These are phyloP conservation scores for Epichloe scottii DNA, from an alignment of 2,329 filamentous ascomycete species.

Conservation along the genomic window DNA sequence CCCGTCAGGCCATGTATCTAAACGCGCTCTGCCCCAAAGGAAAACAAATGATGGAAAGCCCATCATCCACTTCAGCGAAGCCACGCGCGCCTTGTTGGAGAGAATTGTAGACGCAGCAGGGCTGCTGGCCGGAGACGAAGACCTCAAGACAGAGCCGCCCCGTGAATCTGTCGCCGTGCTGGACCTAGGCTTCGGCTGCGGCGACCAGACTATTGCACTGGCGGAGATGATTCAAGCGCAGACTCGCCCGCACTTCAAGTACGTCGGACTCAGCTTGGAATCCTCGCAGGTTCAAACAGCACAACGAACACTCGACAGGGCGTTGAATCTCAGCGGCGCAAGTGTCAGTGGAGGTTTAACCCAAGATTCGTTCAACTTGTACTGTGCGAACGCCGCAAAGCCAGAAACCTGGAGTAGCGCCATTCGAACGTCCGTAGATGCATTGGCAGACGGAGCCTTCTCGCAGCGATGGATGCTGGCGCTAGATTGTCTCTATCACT, in stretches of 20 bases:
- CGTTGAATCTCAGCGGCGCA: slow-evolving; percentile 10
- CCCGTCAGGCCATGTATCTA: not conserved
- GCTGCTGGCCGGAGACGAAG: slow-evolving; percentile 16
- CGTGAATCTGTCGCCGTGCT: slow-evolving; percentile 24
- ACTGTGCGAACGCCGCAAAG: slow-evolving; percentile 35
- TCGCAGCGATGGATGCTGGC: slow-evolving; percentile 38
- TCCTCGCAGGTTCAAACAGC: slow-evolving; percentile 28
- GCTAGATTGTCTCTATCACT: slow-evolving; percentile 45
- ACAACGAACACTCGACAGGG: slow-evolving; percentile 17
- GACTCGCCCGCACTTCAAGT: slow-evolving; percentile 22
- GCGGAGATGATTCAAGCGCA: slow-evolving; percentile 15
- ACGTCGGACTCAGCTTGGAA: slow-evolving; percentile 41
- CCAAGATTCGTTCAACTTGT: slow-evolving; percentile 22
- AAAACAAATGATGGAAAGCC: slow-evolving; percentile 16
- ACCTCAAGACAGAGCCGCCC: not conserved
- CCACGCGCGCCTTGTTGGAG: slow-evolving; percentile 35
- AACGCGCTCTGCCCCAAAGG: slow-evolving; percentile 11
- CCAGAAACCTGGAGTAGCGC: slow-evolving; percentile 28
- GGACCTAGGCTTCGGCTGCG: slow-evolving; percentile 47
- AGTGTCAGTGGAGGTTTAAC: not conserved
- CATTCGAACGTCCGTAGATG: slow-evolving; percentile 14
- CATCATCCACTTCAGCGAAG: slow-evolving; percentile 28
- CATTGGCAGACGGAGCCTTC: slow-evolving; percentile 13
- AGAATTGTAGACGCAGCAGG: slow-evolving; percentile 32
- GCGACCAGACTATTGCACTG: slow-evolving; percentile 41